These are phyloP conservation scores for Tulasnella sp. DNA, from an alignment of 768 basidiomycete species.

Conservation along the genomic window DNA sequence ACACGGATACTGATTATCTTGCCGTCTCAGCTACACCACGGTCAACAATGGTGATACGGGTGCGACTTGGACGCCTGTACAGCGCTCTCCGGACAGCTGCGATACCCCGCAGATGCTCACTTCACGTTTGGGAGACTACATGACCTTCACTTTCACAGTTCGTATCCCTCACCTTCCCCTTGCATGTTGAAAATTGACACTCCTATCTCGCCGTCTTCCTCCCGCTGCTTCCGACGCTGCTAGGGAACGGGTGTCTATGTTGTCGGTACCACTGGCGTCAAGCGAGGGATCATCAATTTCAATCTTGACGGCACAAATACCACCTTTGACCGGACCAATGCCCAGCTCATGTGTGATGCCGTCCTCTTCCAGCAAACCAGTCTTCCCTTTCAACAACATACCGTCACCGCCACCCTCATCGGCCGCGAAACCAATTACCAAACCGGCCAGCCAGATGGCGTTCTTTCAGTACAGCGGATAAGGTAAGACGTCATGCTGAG, in stretches of 20 bases:
- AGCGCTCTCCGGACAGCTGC: constrained; percentile 17
- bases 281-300: constrained; percentile 3
- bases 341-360: background rate
- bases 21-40: background rate
- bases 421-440: background rate
- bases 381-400: background rate
- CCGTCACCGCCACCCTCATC: background rate
- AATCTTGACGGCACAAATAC: background rate
- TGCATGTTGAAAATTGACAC: background rate
- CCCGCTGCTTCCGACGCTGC: no score
- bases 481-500: background rate
- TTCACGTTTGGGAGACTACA: background rate
- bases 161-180: background rate
- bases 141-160: background rate
- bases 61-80: background rate
- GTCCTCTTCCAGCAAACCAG: background rate
- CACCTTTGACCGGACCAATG: background rate
- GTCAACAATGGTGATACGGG: background rate
- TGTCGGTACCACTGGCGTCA: constrained; percentile 4
- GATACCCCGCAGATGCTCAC: background rate
- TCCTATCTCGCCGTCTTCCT: background rate
- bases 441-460: background rate
- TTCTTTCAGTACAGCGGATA: background rate
- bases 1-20: background rate
- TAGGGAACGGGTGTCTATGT: constrained; percentile 3